phyloP scores from a whole-genome alignment of 2,329 filamentous ascomycete genomes.

The Beauveria sp. region DNA sequence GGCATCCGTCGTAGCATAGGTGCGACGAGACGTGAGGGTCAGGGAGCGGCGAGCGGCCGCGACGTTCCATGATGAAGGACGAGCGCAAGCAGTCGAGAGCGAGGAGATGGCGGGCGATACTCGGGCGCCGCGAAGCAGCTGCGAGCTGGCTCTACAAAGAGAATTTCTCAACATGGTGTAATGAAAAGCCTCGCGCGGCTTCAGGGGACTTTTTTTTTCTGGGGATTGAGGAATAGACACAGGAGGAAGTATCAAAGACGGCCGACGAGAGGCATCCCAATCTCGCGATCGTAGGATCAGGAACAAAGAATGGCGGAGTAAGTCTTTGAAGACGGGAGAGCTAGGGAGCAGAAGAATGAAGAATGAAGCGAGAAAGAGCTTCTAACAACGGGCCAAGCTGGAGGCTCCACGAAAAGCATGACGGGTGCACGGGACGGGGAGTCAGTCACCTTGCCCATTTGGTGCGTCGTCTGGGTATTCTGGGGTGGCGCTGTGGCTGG shows the following conservation, averaged over 20 bases:
- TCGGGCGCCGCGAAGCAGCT: constrained; percentile 50
- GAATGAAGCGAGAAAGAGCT: constrained; percentile 11
- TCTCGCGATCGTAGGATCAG: constrained; percentile 22
- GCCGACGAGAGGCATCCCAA: constrained; percentile 24
- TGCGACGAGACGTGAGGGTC: constrained; percentile 41
- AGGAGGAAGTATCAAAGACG: constrained; percentile 15
- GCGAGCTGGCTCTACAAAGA: constrained; percentile 56
- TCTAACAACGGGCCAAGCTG: constrained; percentile 2
- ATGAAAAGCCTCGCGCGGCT: constrained; percentile 18
- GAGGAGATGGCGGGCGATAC: constrained; percentile 35
- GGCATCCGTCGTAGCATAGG: constrained; percentile 43
- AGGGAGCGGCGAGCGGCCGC: constrained; percentile 40
- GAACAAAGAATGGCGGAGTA: constrained; percentile 41
- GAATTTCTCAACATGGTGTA: constrained; percentile 65
- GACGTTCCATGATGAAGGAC: constrained; percentile 37
- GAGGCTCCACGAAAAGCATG: constrained; percentile 12
- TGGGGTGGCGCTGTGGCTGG: background rate
- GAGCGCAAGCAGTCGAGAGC: constrained; percentile 32
- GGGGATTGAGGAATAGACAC: constrained; percentile 2
- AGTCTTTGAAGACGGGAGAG: constrained; percentile 27
- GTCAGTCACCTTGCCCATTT: constrained; percentile 7
- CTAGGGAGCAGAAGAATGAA: constrained; percentile 13
- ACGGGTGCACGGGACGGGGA: constrained; percentile 1
- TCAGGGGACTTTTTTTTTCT: constrained; percentile 11
- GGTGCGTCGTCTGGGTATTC: background rate